Conservation (phyloP, 441 rosid genomes). For the Theobroma grandiflorum region DNA sequence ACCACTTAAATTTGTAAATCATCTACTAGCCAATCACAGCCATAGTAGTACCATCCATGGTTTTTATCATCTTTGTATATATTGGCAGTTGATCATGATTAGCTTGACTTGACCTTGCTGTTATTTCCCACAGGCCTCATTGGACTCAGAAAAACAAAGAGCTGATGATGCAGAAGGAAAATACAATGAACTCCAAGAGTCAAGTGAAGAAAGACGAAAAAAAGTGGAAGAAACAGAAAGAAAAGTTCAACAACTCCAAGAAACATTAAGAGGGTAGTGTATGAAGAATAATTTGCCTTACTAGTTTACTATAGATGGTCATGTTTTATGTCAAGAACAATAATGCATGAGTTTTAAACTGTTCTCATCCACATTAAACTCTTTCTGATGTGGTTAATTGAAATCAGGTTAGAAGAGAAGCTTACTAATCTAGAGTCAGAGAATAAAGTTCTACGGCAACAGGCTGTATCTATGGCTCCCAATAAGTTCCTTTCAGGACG, state of each 20-base stretch:
- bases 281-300: slow-evolving; percentile 13
- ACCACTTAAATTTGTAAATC: too few species aligned
- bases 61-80: not conserved
- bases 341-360: slow-evolving; percentile 5
- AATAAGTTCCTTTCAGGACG: slow-evolving; percentile 96
- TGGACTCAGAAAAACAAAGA: slow-evolving; percentile 76
- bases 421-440: slow-evolving; percentile 88
- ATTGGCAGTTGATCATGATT: slow-evolving; percentile 7
- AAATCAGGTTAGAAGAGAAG: slow-evolving; percentile 89
- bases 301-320: not conserved
- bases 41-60: not conserved
- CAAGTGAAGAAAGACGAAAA: slow-evolving; percentile 59
- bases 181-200: slow-evolving; percentile 59
- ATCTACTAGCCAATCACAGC: not conserved
- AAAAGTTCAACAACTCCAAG: slow-evolving; percentile 81
- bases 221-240: slow-evolving; percentile 86
- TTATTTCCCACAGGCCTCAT: slow-evolving; percentile 50
- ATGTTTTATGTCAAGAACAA: slow-evolving; percentile 17
- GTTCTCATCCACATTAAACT: slow-evolving; percentile 8
- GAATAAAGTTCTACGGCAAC: slow-evolving; percentile 94
- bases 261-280: slow-evolving; percentile 76
- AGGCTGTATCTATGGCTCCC: slow-evolving; percentile 98
- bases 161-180: slow-evolving; percentile 74
- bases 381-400: slow-evolving; percentile 26
- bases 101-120: slow-evolving; percentile 24